Conservation (phyloP, 306 rosid genomes). For the Heteromeles arbutifolia region DNA sequence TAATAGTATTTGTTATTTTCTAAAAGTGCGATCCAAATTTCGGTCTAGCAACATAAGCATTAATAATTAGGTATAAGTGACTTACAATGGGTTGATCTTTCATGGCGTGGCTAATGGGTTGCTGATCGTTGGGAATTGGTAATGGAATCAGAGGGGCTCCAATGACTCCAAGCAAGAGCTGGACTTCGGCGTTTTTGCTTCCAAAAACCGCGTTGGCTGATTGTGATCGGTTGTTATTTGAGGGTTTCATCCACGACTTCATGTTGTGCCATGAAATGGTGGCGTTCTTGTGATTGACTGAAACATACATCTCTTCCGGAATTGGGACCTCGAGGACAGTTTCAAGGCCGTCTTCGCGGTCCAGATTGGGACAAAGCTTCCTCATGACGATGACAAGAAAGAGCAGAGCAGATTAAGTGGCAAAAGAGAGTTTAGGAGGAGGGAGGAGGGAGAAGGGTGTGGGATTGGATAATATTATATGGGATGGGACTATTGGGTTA, state of each 20-base stretch:
- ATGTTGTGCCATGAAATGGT: slow-evolving; percentile 65
- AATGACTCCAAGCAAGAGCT: slow-evolving; percentile 75
- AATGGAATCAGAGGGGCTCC: slow-evolving; percentile 88
- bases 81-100: slow-evolving; percentile 80
- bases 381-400: slow-evolving; percentile 42
- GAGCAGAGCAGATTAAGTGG: neutral
- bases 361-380: slow-evolving; percentile 85
- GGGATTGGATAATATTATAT: neutral
- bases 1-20: neutral
- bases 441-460: neutral
- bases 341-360: slow-evolving; percentile 81
- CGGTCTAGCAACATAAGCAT: neutral
- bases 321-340: slow-evolving; percentile 95
- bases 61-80: neutral
- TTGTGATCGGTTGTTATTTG: slow-evolving; percentile 34
- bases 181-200: slow-evolving; percentile 61
- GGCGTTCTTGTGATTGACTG: slow-evolving; percentile 29
- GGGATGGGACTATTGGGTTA: neutral
- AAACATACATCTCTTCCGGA: slow-evolving; percentile 66
- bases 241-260: slow-evolving; percentile 71
- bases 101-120: slow-evolving; percentile 48
- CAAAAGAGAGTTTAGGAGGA: neutral
- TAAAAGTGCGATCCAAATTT: neutral
- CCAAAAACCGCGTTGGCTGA: slow-evolving; percentile 41
- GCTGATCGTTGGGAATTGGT: slow-evolving; percentile 43